phyloP scores from a whole-genome alignment of 441 rosid genomes.

The Erodium trifolium region DNA sequence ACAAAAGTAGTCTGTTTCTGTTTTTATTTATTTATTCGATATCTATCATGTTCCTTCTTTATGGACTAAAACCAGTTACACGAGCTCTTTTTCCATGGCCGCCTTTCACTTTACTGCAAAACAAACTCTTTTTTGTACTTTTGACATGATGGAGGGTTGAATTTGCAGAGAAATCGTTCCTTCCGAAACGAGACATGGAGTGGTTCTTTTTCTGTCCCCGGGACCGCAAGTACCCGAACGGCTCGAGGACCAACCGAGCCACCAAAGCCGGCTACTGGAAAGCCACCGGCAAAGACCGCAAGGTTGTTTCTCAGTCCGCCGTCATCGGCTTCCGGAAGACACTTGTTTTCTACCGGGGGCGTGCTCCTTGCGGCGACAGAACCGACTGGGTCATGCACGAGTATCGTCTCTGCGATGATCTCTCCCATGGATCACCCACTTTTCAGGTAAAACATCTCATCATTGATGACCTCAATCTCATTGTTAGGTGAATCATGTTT shows the following conservation, averaged over 20 bases:
- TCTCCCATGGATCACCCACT: background rate
- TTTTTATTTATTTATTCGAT: background rate
- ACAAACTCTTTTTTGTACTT: background rate
- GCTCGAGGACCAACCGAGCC: slow-evolving; percentile 25
- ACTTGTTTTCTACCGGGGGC: slow-evolving; percentile 66
- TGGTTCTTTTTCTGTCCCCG: slow-evolving; percentile 81
- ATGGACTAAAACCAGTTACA: background rate
- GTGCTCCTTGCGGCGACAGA: slow-evolving; percentile 72
- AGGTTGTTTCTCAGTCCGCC: slow-evolving; percentile 49
- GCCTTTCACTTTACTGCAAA: too few relatives aligned
- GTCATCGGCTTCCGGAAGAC: slow-evolving; percentile 59
- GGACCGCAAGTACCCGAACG: slow-evolving; percentile 27
- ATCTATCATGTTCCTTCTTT: background rate
- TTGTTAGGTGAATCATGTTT: background rate
- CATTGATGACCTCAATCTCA: too few relatives aligned
- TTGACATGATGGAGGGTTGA: background rate
- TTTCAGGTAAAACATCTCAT: background rate
- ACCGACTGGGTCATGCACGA: slow-evolving; percentile 82
- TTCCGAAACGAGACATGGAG: slow-evolving; percentile 49
- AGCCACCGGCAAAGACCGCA: slow-evolving; percentile 82
- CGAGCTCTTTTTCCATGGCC: too few relatives aligned
- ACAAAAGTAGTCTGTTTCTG: too few relatives aligned
- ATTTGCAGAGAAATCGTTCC: too few relatives aligned
- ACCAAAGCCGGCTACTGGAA: slow-evolving; percentile 6
- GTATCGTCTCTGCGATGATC: slow-evolving; percentile 59